Evolutionary conservation across 768 basidiomycete species (phyloP), one percentile per base, ranked within the genome.

Genomic region (Clitopilus passeckerianus): DNA sequence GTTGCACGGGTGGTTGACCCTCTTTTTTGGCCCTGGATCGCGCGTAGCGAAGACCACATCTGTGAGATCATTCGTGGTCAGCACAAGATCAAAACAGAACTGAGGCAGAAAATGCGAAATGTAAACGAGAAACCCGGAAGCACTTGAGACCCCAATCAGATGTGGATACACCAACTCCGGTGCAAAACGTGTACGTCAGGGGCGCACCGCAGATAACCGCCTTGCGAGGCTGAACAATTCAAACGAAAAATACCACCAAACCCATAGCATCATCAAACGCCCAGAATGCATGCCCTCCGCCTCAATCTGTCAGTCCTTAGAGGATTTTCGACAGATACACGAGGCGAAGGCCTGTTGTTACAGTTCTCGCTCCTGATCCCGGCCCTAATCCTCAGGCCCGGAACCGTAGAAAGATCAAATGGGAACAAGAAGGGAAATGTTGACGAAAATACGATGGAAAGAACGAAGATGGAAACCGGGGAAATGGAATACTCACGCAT

Each of bases 1-100:
- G 84, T 68, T 84, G 80, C 10, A 77, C 63, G 16, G 74, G 74
- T 60, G 75, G 74, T 64, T 82, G 78, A 16, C 87, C 93, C 73
- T 90, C 91, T 70, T 91, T 91, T 76, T 95, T 95, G 59, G 93
- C 93, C 66, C 90, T 84, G 57, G 90, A 90, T 59, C 92, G 87
- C 61, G 93, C 91, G 72, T 86, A 94, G 52, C 92, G 86, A 61
- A 95, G 79, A 22, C 92, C 92, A 70, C 92, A 94, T 46, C 90
- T 92, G 62, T 41, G 37, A 50, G 57, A 34, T 1, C 30, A 16
- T 33, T 15, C 5, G 10, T 14, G 37, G n/a, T 41, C 14, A 15
- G 37, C 14, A 41, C n/a, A 4, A n/a, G 37, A n/a, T n/a, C n/a
- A n/a, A 41, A 4, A n/a, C 37, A 12, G 10, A 41, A 30, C 4